A percentile compares a stretch with the other conserved stretches of the same genome.
phyloP scores from a whole-genome alignment of 305 asterid species.

The Fraxinus sp. region DNA sequence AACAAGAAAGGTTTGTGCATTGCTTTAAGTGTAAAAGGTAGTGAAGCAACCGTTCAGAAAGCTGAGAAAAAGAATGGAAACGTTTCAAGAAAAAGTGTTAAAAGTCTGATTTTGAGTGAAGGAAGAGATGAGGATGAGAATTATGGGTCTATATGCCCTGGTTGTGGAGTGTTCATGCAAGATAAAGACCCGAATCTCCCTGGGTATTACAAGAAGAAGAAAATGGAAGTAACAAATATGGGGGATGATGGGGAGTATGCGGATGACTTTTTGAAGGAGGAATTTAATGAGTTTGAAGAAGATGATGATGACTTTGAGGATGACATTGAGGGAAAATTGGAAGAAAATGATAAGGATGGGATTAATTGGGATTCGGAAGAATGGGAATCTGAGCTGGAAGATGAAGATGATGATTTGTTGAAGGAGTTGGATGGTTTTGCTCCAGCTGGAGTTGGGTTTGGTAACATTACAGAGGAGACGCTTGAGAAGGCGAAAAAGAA shows the following conservation, averaged over 20 bases:
- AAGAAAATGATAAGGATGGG: constrained; percentile 38
- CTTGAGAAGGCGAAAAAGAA: constrained; percentile 53
- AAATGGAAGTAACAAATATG: constrained; percentile 31
- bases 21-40: constrained; percentile 29
- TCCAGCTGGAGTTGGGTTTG: constrained; percentile 84
- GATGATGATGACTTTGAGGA: constrained; percentile 45
- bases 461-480: constrained; percentile 77
- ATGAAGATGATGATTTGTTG: constrained; percentile 45
- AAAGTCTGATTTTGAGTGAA: constrained; percentile 63
- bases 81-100: constrained; percentile 41
- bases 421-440: constrained; percentile 77
- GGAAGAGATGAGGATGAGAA: constrained; percentile 80
- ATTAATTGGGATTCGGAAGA: constrained; percentile 57
- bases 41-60: constrained; percentile 37
- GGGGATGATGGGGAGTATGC: constrained; percentile 22
- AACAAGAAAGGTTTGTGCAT: constrained; percentile 26
- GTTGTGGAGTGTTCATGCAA: constrained; percentile 96
- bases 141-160: constrained; percentile 73
- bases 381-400: constrained; percentile 54
- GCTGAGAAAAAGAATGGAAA: constrained; percentile 32
- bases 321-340: constrained; percentile 39
- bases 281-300: constrained; percentile 44
- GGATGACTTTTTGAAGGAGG: constrained; percentile 47
- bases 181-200: constrained; percentile 73
- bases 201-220: constrained; percentile 63